phyloP scores from a whole-genome alignment of 176 grass and related monocot genomes.

The Otatea glauca region DNA sequence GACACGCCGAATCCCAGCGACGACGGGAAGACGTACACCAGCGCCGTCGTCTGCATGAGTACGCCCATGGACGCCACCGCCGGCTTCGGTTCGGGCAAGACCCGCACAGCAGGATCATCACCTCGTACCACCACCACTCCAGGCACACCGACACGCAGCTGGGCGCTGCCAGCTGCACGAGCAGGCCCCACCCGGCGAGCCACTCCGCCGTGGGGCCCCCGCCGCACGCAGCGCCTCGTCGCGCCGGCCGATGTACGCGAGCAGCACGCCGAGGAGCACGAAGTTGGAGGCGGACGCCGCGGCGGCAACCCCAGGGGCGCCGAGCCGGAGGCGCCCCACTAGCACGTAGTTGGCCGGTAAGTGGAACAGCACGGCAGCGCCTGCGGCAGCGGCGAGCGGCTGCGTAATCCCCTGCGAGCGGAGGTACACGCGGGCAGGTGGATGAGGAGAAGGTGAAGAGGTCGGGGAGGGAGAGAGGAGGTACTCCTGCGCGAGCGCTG shows the following conservation, averaged over 20 bases:
- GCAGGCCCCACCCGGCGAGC: conserved; percentile 67
- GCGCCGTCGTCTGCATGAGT: conserved; percentile 95
- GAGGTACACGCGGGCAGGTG: conserved; percentile 89
- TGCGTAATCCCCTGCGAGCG: conserved; percentile 81
- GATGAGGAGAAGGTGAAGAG: conserved; percentile 89
- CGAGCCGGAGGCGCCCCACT: conserved; percentile 60
- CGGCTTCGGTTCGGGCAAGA: conserved; percentile 77
- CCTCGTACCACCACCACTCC: conserved; percentile 99
- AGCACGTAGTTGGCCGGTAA: conserved; percentile 68
- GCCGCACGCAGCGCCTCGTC: conserved; percentile 37
- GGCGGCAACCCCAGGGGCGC: conserved; percentile 63
- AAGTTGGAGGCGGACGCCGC: conserved; percentile 83
- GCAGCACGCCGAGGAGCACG: conserved; percentile 61
- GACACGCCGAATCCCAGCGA: conserved; percentile 84
- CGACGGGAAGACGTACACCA: conserved; percentile 94
- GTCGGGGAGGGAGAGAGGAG: conserved; percentile 83
- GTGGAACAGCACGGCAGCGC: conserved; percentile 59
- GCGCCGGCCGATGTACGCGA: conserved; percentile 41
- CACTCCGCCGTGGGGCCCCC: conserved; percentile 56
- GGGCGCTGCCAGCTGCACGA: conserved; percentile 62
- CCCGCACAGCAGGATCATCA: conserved; percentile 96
- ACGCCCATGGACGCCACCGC: conserved; percentile 97
- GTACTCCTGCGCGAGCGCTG: conserved; percentile 67
- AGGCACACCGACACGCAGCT: conserved; percentile 95
- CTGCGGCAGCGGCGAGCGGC: conserved; percentile 65